A percentile compares a stretch with the other conserved stretches of the same genome.
phyloP scores from a whole-genome alignment of 1,284 basidiomycete genomes.

The Coniferiporia sulphurascens region DNA sequence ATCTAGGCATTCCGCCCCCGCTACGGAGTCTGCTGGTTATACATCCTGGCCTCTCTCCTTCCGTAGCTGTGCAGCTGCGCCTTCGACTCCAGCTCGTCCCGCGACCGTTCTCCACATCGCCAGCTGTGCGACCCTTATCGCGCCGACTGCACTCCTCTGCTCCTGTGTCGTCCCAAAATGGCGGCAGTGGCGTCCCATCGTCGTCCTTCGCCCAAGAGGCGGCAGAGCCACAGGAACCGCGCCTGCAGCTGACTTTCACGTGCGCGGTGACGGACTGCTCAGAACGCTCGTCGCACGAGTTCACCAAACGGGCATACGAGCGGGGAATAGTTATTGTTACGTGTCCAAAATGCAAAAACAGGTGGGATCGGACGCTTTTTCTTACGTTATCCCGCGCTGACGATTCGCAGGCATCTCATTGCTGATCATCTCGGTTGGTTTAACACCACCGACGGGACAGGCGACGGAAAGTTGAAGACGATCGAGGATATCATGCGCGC shows the following conservation, averaged over 20 bases:
- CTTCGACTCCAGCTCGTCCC: constrained; percentile 32
- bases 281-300: constrained; percentile 85
- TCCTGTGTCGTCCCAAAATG: not conserved
- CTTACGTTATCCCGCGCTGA: not conserved
- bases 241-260: constrained; percentile 78
- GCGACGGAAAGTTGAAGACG: constrained; percentile 68
- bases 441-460: constrained; percentile 59
- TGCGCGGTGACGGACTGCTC: constrained; percentile 79
- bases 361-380: constrained; percentile 42
- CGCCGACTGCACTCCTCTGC: constrained; percentile 4
- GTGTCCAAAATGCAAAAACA: constrained; percentile 87
- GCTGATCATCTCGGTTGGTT: constrained; percentile 95
- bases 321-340: constrained; percentile 89
- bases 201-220: constrained; percentile 21
- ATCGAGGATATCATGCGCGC: constrained; percentile 77
- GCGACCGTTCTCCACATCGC: constrained; percentile 19
- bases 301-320: constrained; percentile 80
- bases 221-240: constrained; percentile 42
- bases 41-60: constrained; percentile 32
- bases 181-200: constrained; percentile 24
- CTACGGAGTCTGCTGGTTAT: constrained; percentile 36
- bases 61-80: constrained; percentile 34
- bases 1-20: constrained; percentile 25
- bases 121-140: constrained; percentile 6
- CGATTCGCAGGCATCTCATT: constrained; percentile 64